Conservation (phyloP, 2,329 filamentous ascomycete genomes). For the Aciculosporium take region DNA sequence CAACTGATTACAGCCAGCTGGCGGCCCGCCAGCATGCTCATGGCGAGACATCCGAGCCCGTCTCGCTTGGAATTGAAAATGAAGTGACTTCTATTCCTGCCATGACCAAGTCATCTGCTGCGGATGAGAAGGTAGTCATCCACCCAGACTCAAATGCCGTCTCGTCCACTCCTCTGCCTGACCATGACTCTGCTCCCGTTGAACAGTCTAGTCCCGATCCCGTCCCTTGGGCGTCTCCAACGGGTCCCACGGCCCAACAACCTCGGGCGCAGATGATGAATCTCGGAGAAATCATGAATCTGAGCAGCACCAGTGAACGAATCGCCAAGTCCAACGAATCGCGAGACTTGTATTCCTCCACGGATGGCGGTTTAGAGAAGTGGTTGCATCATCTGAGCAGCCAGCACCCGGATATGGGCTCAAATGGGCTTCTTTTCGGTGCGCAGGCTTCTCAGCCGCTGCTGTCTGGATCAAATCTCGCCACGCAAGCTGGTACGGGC, state of each 20-base stretch:
- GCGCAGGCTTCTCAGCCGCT: conserved; percentile 8
- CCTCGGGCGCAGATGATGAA: conserved; percentile 27
- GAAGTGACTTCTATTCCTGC: conserved; percentile 12
- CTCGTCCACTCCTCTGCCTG: conserved; percentile 22
- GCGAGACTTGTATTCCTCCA: conserved; percentile 52
- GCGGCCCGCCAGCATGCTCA: conserved; percentile 4
- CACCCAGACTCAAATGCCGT: conserved; percentile 20
- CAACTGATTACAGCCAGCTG: neutral
- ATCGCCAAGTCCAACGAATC: conserved; percentile 62
- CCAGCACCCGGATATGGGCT: conserved; percentile 27
- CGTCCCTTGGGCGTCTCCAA: conserved; percentile 6
- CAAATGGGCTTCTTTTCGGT: conserved; percentile 12
- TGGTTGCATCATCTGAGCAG: conserved; percentile 37
- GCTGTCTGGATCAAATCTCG: conserved; percentile 9
- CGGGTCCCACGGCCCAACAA: conserved; percentile 5
- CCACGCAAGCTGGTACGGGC: conserved; percentile 13
- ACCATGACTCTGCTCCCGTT: conserved; percentile 23
- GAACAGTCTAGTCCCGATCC: neutral
- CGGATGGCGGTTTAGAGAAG: conserved; percentile 58
- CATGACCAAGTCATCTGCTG: conserved; percentile 22
- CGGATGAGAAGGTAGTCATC: conserved; percentile 29
- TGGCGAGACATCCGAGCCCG: conserved; percentile 30
- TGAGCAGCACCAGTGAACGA: conserved; percentile 51
- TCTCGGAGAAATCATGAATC: conserved; percentile 65
- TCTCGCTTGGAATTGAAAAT: conserved; percentile 24